Evolutionary conservation across 2,329 filamentous ascomycete species (phyloP), one percentile per base, ranked within the genome.

Genomic region (Aspergillus hortae): DNA sequence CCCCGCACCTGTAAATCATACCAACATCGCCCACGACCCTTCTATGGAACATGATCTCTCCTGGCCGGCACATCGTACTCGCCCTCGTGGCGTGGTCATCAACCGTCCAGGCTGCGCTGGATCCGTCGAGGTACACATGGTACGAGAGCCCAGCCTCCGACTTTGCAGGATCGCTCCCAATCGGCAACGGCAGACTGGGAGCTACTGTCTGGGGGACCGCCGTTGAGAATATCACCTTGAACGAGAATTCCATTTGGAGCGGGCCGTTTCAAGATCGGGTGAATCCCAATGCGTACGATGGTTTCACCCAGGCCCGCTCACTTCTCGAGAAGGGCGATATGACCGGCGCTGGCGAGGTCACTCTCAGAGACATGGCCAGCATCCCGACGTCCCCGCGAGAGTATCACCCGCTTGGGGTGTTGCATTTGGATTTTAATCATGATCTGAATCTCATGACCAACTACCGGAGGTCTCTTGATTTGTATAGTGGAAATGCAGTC

Each of bases 211-310:
- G 54, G 35, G 57, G 60, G 3, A 47, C 50, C 1, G 36, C 44
- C 0, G 25, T 44, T 4, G 60, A 62, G 44, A 53, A 50, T 12
- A 7, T 62, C 25, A 58, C 58, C 4, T 15, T 62, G 17, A 60
- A 60, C n/a, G 60, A 62, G 49, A 55, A 60, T 36, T 55, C 57
- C 19, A 53, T 62, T 33, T 62, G 59, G 60, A 54, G 48, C 19
- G 58, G 60, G 1, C 56, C 59, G 4, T 53, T 61, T 23, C 25
- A 51, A 23, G 48, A 61, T 27, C 51, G 59, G 0, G 48, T 51
- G 6, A 56, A 56, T n/a, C 48, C 54, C 1, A 42, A 53, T 11
- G 44, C 56, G 1, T 48, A 43, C 6, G 43, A 40, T 0, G 51
- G 44, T 3, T 17, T 56, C 2, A 30, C 30, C 0, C 15, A 43